Percentiles rank a stretch among this genome's conserved stretches.
Conservation (phyloP, 164 flowering plant species). For the Macadamia tetraphylla region DNA sequence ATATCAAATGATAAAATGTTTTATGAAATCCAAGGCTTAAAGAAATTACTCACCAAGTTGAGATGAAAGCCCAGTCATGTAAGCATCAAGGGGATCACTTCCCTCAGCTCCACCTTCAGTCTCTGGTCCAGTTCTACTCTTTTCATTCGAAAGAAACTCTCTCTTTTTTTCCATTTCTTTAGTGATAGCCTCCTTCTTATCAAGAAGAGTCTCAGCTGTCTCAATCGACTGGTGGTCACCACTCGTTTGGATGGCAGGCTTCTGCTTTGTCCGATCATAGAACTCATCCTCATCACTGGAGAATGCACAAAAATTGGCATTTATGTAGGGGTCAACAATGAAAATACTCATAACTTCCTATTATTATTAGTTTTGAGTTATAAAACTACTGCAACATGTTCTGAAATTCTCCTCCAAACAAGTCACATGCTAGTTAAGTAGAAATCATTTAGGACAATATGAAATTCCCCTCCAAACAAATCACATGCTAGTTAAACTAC, state of each 20-base stretch:
- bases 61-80: constrained; percentile 85
- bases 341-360: no score
- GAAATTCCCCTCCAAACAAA: not conserved
- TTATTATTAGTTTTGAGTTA: no score
- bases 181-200: constrained; percentile 67
- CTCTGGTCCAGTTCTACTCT: constrained; percentile 34
- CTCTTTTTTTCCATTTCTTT: constrained; percentile 64
- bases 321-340: no score
- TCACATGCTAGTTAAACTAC: no score
- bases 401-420: not conserved
- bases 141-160: constrained; percentile 45
- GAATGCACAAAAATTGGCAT: not conserved
- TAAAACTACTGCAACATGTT: not conserved
- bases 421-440: not conserved
- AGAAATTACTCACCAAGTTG: constrained; percentile 56
- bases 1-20: not conserved
- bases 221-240: constrained; percentile 59
- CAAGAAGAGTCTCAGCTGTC: constrained; percentile 93
- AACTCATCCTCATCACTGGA: constrained; percentile 96
- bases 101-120: constrained; percentile 30
- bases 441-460: not conserved
- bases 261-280: constrained; percentile 86
- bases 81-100: constrained; percentile 92
- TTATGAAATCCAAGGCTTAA: not conserved
- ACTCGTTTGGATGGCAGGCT: constrained; percentile 32